A percentile compares a stretch with the other conserved stretches of the same genome.
Evolutionary conservation across 805 yeast species (phyloP).

Genomic region (Metschnikowia kofuensis): DNA sequence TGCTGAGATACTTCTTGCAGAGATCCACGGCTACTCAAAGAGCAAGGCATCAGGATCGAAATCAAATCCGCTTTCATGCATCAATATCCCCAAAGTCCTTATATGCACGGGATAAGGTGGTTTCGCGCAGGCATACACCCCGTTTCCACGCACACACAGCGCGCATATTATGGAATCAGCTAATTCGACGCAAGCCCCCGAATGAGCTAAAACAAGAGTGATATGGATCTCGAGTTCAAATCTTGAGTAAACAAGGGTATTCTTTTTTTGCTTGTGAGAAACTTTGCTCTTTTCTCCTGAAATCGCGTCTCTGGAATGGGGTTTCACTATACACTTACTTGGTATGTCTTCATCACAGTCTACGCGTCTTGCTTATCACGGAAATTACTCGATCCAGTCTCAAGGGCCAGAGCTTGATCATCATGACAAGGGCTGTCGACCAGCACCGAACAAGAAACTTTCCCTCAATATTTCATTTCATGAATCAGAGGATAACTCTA

Average conservation of each 20-base stretch:
- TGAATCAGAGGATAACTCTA: too few relatives aligned
- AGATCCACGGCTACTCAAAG: too few relatives aligned
- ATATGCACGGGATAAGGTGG: neutral
- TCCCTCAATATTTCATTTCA: neutral
- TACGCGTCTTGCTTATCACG: neutral
- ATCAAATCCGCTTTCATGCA: neutral
- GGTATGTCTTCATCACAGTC: slow-evolving; percentile 6
- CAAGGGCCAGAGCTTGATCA: too few relatives aligned
- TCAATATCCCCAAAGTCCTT: neutral
- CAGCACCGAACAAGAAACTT: too few relatives aligned
- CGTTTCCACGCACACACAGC: neutral
- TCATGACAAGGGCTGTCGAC: too few relatives aligned
- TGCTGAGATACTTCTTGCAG: too few relatives aligned
- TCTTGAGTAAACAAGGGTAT: neutral
- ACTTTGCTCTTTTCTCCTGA: neutral
- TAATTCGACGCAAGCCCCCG: neutral
- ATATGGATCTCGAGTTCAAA: neutral
- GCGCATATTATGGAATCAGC: slow-evolving; percentile 4
- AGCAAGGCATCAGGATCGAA: too few relatives aligned
- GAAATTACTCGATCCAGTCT: neutral
- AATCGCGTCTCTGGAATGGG: slow-evolving; percentile 2
- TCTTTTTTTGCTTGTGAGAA: neutral
- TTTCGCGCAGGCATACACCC: neutral
- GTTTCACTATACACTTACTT: slow-evolving; percentile 7
- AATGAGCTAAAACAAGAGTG: neutral